Percentiles rank a stretch among this genome's conserved stretches.
These are phyloP conservation scores for Penicillium verrucosum DNA, from an alignment of 2,329 filamentous ascomycete species.

Conservation along the genomic window DNA sequence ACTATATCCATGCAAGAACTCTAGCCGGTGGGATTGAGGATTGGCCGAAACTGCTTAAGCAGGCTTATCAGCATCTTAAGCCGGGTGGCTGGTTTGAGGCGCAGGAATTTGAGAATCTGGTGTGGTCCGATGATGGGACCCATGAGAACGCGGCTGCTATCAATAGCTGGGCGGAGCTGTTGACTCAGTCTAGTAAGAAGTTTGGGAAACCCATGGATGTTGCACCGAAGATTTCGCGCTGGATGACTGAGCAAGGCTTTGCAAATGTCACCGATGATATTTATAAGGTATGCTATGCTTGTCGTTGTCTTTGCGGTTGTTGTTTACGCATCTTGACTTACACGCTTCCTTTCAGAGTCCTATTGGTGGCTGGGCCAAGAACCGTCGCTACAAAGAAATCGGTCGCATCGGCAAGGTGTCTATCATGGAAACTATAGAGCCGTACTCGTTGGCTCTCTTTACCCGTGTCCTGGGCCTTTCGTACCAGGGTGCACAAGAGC, in stretches of 20 bases:
- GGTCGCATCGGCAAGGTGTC: slow-evolving; percentile 32
- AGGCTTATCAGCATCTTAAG: slow-evolving; percentile 32
- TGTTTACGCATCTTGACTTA: slow-evolving; percentile 3
- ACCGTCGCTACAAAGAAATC: slow-evolving; percentile 34
- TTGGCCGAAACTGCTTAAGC: slow-evolving; percentile 30
- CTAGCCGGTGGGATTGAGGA: slow-evolving; percentile 39
- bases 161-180: slow-evolving; percentile 28
- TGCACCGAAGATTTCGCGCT: slow-evolving; percentile 27
- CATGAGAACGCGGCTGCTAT: slow-evolving; percentile 23
- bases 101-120: slow-evolving; percentile 32
- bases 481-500: slow-evolving; percentile 31
- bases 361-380: slow-evolving; percentile 36
- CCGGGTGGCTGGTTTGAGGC: slow-evolving; percentile 39
- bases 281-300: slow-evolving; percentile 29
- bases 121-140: slow-evolving; percentile 34
- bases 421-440: slow-evolving; percentile 34
- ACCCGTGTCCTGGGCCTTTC: slow-evolving; percentile 36
- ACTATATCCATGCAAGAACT: slow-evolving; percentile 40
- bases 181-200: slow-evolving; percentile 30
- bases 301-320: neutral
- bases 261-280: slow-evolving; percentile 33
- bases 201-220: slow-evolving; percentile 39
- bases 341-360: slow-evolving; percentile 25
- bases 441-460: slow-evolving; percentile 40
- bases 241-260: slow-evolving; percentile 34